Base-by-base conservation (phyloP, 257 asterid genomes). In the Verbascum thapsus region DNA sequence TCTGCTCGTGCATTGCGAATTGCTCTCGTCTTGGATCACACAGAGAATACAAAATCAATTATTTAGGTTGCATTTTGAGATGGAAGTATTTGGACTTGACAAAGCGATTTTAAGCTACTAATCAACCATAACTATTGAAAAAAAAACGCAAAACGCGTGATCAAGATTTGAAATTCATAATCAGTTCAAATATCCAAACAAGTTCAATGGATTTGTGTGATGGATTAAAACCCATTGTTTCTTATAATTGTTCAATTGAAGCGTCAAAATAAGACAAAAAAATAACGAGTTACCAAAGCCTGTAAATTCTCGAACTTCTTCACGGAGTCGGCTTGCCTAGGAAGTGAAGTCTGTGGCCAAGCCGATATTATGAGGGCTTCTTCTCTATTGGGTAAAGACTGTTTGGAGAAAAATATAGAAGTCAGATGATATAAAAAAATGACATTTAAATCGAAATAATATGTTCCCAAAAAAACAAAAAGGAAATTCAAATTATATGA, bases 1-100 rank as follows among this genome's bases (percentile, higher is more conserved):
- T 92, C 98, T 44, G 98, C 96, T 62, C 98, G 80, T 43, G 95
- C 96, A 80, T 92, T 92, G 64, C 98, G 83, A 61, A 92, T 85
- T 67, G 97, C 96, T 80, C 94, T 87, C 2, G 96, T 89, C 98
- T 92, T 71, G 63, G 49, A 55, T 55, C 64, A 69, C 41, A 58
- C 54, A 53, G 38, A 26, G 70, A 67, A 70, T 15, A 57, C 70
- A 64, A 44, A 16, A 65, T 53, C 39, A 42, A 61, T 32, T 61
- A 64, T 22, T 35, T 61, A 61, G 54, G 32, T 26, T 26, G 32
- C 32, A 26, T 26, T 26, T 26, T 2, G 32, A 26, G 32, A 26
- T 26, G 32, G 32, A 26, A 26, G 32, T 2, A 26, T 5, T 26
- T 26, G 32, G 32, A 2, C 5, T 26, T 26, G 32, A 26, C 3